Evolutionary conservation across 2,329 filamentous ascomycete genomes (phyloP).

Genomic region (Dactylellina haptotyla): DNA sequence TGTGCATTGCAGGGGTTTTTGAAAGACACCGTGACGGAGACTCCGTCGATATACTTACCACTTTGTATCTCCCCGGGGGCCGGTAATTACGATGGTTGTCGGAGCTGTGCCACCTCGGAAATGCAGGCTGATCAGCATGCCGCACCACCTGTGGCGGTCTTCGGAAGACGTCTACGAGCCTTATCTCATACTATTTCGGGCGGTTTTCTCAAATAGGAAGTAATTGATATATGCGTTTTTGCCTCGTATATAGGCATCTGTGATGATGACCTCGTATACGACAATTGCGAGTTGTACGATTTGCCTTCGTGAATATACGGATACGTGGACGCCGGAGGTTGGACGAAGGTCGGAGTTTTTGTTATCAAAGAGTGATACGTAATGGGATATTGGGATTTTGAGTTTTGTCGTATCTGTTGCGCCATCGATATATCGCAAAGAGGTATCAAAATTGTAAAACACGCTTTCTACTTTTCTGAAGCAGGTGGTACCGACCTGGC

Average conservation of each 20-base stretch:
- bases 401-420: too few relatives aligned
- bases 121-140: too few relatives aligned
- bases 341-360: too few relatives aligned
- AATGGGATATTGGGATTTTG: too few relatives aligned
- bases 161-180: background rate
- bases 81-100: conserved; percentile 1
- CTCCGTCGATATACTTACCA: background rate
- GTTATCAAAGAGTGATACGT: too few relatives aligned
- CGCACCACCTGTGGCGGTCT: too few relatives aligned
- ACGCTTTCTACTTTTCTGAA: background rate
- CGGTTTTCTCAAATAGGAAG: background rate
- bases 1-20: conserved; percentile 7
- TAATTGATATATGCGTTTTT: background rate
- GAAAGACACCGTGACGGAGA: conserved; percentile 2
- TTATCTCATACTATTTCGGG: background rate
- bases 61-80: background rate
- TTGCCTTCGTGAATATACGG: too few relatives aligned
- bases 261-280: too few relatives aligned
- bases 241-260: too few relatives aligned
- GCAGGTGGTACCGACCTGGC: conserved; percentile 10
- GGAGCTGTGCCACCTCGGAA: background rate
- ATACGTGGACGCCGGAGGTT: too few relatives aligned
- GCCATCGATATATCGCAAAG: too few relatives aligned
- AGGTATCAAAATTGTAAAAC: background rate
- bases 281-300: too few relatives aligned